Percentiles rank a stretch among this genome's conserved stretches.
phyloP scores from a whole-genome alignment of 164 flowering plant genomes.

The Tetrastigma voinierianum region DNA sequence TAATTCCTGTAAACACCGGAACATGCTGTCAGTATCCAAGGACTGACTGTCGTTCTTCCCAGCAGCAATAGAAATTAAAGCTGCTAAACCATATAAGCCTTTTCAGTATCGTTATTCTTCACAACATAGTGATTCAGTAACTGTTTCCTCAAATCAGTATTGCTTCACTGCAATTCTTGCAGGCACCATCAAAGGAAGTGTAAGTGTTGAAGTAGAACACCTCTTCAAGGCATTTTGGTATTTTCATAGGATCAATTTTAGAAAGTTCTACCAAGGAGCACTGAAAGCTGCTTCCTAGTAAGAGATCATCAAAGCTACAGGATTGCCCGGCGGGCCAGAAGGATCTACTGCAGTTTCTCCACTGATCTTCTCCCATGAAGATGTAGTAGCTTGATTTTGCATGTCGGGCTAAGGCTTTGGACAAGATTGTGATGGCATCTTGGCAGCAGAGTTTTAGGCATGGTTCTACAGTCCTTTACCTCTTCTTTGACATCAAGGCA shows the following conservation, averaged over 20 bases:
- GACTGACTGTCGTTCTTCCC: constrained; percentile 12
- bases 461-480: constrained; percentile 33
- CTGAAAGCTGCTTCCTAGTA: constrained; percentile 13
- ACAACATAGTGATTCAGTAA: background rate
- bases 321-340: constrained; percentile 11
- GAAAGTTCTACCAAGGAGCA: constrained; percentile 34
- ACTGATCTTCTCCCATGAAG: constrained; percentile 31
- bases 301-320: constrained; percentile 37
- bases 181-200: constrained; percentile 23
- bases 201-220: constrained; percentile 32
- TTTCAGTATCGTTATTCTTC: background rate
- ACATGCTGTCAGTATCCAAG: constrained; percentile 29
- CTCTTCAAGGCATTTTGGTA: constrained; percentile 1
- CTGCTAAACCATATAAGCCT: constrained; percentile 34
- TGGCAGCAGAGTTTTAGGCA: constrained; percentile 46
- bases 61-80: constrained; percentile 32
- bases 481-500: constrained; percentile 30
- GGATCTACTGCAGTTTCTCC: constrained; percentile 33
- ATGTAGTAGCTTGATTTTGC: constrained; percentile 16
- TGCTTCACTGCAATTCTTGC: constrained; percentile 29
- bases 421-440: constrained; percentile 34
- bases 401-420: constrained; percentile 41
- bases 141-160: constrained; percentile 7
- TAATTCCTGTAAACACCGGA: constrained; percentile 42
- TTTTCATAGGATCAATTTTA: background rate